Evolutionary conservation across 108 stramenopile species (phyloP), one percentile per base, ranked within the genome.

Genomic region (Epipyxis sp.): DNA sequence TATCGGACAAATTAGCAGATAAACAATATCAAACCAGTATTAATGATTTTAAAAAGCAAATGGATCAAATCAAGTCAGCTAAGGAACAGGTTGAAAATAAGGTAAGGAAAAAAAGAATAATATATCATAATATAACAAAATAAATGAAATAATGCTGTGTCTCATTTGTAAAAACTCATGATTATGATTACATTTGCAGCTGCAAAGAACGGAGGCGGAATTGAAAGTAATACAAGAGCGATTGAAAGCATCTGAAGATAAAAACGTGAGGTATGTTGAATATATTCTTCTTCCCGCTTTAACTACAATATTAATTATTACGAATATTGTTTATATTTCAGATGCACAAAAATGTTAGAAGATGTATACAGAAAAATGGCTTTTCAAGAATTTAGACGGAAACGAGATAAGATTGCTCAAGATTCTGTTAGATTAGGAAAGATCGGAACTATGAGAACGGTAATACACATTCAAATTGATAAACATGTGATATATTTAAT

Each of bases 341-440:
- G 46, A 50, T 13, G 6, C 20, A 50, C 13, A 13, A 74, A 46
- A 37, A 6, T 42, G n/a, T 37, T 74, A 27, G 71, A 74, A 74
- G 71, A 74, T 37, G 32, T 74, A 10, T 32, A 74, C 34, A 13
- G 71, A 30, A 54, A 54, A 32, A 74, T 74, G 71, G 71, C 71
- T 10, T n/a, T 54, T 37, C 71, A 74, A 57, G 71, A 74, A 54
- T 54, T 74, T 30, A 13, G 71, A 27, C 71, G 71, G 44, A 74
- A 74, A 25, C 6, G 71, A 32, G 71, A 74, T 57, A 13, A 25
- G 6, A 29, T 74, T 13, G 71, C 71, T 10, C 20, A 27, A 37
- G 71, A 74, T 74, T 74, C 41, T 74, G 71, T 74, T 27, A 39
- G 71, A 20, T 74, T 74, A 32, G 71, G 71, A 6, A 74, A 74